Percentiles rank a stretch among this genome's conserved stretches.
phyloP scores from a whole-genome alignment of 768 basidiomycete species.

The Pisolithus marmoratus region DNA sequence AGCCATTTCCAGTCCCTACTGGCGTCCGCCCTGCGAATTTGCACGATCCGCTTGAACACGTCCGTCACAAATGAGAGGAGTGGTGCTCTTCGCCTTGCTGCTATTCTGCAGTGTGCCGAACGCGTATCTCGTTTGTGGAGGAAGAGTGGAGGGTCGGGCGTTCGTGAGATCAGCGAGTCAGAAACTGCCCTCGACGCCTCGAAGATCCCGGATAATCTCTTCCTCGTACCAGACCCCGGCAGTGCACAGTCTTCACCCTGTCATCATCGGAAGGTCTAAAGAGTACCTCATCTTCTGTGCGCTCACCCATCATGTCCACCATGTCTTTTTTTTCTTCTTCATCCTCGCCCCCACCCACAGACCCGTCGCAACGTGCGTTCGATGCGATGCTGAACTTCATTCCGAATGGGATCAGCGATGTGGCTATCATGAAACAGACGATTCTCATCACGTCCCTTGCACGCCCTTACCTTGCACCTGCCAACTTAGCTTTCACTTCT shows the following conservation, averaged over 20 bases:
- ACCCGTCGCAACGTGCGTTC: slow-evolving; percentile 31
- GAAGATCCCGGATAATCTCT: slow-evolving; percentile 15
- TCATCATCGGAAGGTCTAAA: slow-evolving; percentile 1
- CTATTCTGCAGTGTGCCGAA: slow-evolving; percentile 36
- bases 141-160: slow-evolving; percentile 22
- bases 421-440: slow-evolving; percentile 31
- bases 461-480: slow-evolving; percentile 30
- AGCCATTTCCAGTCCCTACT: slow-evolving; percentile 24
- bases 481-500: slow-evolving; percentile 2
- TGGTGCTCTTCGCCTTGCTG: slow-evolving; percentile 31
- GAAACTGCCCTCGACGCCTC: slow-evolving; percentile 19
- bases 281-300: neutral
- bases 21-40: slow-evolving; percentile 26
- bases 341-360: slow-evolving; percentile 16
- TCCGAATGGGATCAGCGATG: slow-evolving; percentile 24
- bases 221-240: slow-evolving; percentile 6
- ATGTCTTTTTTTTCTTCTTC: slow-evolving; percentile 1
- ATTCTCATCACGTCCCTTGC: slow-evolving; percentile 37
- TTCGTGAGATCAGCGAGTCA: slow-evolving; percentile 14
- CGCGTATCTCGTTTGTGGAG: slow-evolving; percentile 34
- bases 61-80: slow-evolving; percentile 29
- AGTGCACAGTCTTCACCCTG: slow-evolving; percentile 1
- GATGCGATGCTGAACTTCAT: slow-evolving; percentile 36
- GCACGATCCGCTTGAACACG: slow-evolving; percentile 27
- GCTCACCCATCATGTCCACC: slow-evolving; percentile 1